A percentile compares a stretch with the other conserved stretches of the same genome.
Conservation (phyloP, 768 basidiomycete genomes). For the Psilocybe cyanescens region DNA sequence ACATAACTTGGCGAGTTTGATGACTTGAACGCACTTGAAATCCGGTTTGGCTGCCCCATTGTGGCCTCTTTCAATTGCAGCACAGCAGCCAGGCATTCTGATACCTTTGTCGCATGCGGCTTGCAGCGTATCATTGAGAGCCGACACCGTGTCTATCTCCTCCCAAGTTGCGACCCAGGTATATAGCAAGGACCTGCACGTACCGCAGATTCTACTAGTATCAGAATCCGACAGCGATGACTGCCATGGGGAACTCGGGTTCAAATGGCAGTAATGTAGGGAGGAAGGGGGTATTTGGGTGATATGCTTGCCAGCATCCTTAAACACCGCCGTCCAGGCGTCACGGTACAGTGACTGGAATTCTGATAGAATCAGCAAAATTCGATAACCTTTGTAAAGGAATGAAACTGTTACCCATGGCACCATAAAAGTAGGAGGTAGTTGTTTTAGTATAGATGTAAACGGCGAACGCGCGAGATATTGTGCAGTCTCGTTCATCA, state of each 20-base stretch:
- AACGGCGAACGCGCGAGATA: conserved; percentile 1
- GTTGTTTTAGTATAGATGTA: neutral
- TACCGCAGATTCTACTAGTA: neutral
- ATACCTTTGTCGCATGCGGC: neutral
- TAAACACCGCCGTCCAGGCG: conserved; percentile 2
- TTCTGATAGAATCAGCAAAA: neutral
- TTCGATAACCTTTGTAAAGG: neutral
- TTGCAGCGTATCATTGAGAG: neutral
- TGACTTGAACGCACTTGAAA: no score
- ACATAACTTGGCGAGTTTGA: no score
- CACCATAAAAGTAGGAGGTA: neutral
- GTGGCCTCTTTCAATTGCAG: no score
- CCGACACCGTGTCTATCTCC: neutral
- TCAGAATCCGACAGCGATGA: no score
- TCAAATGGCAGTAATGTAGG: no score
- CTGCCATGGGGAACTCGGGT: no score
- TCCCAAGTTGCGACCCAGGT: neutral
- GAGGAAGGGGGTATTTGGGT: neutral
- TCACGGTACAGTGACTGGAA: conserved; percentile 4
- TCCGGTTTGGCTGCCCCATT: no score
- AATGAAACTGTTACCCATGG: neutral
- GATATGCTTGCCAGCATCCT: neutral
- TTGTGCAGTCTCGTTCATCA: conserved; percentile 7
- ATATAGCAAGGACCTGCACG: neutral
- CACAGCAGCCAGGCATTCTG: neutral